phyloP scores from a whole-genome alignment of 176 grass and related monocot species.

The Rhynchospora pubera region DNA sequence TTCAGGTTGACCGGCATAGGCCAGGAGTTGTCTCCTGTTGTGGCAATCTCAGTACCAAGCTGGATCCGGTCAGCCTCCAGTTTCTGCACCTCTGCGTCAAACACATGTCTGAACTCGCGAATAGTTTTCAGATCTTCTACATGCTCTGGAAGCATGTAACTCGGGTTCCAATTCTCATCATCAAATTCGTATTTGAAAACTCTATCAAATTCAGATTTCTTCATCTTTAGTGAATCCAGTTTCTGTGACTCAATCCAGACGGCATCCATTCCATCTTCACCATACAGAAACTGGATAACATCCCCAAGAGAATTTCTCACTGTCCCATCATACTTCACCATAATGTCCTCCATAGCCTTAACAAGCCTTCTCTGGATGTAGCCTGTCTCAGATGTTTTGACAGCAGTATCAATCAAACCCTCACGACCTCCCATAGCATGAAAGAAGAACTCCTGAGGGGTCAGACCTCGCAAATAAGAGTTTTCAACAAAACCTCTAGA shows the following conservation, averaged over 20 bases:
- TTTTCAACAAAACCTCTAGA: constrained; percentile 99
- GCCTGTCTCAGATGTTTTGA: constrained; percentile 90
- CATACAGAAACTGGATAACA: constrained; percentile 95
- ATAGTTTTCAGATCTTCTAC: constrained; percentile 97
- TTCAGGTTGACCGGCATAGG: constrained; percentile 97
- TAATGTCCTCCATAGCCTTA: constrained; percentile 99
- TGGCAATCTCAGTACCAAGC: constrained; percentile 81
- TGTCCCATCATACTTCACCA: constrained; percentile 98
- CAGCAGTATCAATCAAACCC: constrained; percentile 88
- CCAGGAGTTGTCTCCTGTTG: constrained; percentile 78
- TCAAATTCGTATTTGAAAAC: constrained; percentile 83
- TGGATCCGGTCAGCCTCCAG: constrained; percentile 83
- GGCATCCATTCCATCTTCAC: constrained; percentile 98
- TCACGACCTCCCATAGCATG: constrained; percentile 85
- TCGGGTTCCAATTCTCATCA: constrained; percentile 89
- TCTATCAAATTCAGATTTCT: constrained; percentile 63
- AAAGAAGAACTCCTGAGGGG: constrained; percentile 95
- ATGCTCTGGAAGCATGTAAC: constrained; percentile 91
- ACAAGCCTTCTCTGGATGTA: constrained; percentile 92
- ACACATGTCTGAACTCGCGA: constrained; percentile 88
- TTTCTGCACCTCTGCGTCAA: constrained; percentile 95
- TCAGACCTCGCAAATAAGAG: constrained; percentile 90
- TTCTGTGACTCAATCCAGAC: constrained; percentile 97
- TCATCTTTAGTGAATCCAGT: constrained; percentile 93
- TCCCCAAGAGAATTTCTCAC: constrained; percentile 96